These are phyloP conservation scores for Stemphylium vesicarium DNA, from an alignment of 2,329 filamentous ascomycete genomes.

Conservation along the genomic window DNA sequence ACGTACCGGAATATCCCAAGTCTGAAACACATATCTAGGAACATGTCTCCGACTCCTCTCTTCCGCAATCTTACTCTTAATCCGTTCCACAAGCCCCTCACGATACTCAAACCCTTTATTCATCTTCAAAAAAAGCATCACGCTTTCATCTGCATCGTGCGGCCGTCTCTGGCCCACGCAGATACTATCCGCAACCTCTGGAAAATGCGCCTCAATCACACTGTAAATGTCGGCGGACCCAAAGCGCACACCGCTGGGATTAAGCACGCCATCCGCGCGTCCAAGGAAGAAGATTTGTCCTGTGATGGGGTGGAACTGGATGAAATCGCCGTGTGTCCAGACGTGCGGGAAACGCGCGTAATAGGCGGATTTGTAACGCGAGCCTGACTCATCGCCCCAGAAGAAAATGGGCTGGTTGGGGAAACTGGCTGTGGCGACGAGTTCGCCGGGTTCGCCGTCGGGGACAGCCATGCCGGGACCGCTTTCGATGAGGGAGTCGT, in stretches of 20 bases:
- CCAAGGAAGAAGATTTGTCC: slow-evolving; percentile 71
- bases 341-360: slow-evolving; percentile 61
- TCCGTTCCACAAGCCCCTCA: slow-evolving; percentile 57
- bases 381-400: slow-evolving; percentile 52
- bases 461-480: slow-evolving; percentile 60
- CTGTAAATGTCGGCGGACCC: slow-evolving; percentile 81
- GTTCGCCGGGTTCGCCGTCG: slow-evolving; percentile 73
- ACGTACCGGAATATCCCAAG: slow-evolving; percentile 78
- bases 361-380: slow-evolving; percentile 55
- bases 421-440: slow-evolving; percentile 73
- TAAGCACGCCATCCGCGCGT: slow-evolving; percentile 77
- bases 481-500: slow-evolving; percentile 60
- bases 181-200: slow-evolving; percentile 71
- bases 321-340: slow-evolving; percentile 86
- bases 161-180: slow-evolving; percentile 79
- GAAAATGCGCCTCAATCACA: slow-evolving; percentile 72
- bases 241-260: slow-evolving; percentile 79
- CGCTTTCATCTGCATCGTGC: slow-evolving; percentile 62
- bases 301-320: slow-evolving; percentile 71
- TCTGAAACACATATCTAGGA: slow-evolving; percentile 79
- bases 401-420: slow-evolving; percentile 72
- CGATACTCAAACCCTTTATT: slow-evolving; percentile 56
- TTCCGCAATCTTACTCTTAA: slow-evolving; percentile 69
- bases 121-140: slow-evolving; percentile 67
- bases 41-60: slow-evolving; percentile 77